These are phyloP conservation scores for Beta lomatogona DNA, from an alignment of 179 eudicot species.

Conservation along the genomic window DNA sequence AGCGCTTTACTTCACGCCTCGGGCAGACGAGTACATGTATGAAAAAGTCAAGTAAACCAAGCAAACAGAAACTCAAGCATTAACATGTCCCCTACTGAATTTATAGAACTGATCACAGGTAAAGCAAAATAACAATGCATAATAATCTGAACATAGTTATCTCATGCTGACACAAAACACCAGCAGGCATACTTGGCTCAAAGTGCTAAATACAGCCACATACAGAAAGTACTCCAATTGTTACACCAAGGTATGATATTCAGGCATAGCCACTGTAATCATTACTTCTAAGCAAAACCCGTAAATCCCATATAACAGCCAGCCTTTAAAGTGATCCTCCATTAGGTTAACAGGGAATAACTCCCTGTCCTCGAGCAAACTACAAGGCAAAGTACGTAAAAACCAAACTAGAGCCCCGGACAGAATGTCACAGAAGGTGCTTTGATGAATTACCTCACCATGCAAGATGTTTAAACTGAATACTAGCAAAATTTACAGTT, in stretches of 20 bases:
- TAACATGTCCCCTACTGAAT: not conserved
- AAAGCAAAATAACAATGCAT: not conserved
- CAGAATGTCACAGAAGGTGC: not conserved
- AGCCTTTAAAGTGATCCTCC: not conserved
- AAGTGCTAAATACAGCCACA: not conserved
- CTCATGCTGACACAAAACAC: not conserved
- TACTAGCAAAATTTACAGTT: not conserved
- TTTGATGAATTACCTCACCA: no score
- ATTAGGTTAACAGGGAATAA: not conserved
- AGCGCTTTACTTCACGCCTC: constrained; percentile 90
- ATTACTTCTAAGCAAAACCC: not conserved
- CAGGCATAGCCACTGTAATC: not conserved
- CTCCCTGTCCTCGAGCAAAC: not conserved
- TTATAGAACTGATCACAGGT: not conserved
- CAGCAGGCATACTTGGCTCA: not conserved
- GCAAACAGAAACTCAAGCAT: constrained; percentile 4
- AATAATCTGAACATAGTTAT: not conserved
- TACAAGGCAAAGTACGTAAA: not conserved
- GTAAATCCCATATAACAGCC: not conserved
- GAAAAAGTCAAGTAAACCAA: constrained; percentile 61
- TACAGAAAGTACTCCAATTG: not conserved
- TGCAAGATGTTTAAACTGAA: no score
- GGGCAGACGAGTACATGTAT: constrained; percentile 96
- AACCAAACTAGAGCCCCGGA: not conserved
- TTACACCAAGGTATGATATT: not conserved